Base-by-base conservation (phyloP, 192 early-diverging fungal genomes). In the Paraglomus occultum region DNA sequence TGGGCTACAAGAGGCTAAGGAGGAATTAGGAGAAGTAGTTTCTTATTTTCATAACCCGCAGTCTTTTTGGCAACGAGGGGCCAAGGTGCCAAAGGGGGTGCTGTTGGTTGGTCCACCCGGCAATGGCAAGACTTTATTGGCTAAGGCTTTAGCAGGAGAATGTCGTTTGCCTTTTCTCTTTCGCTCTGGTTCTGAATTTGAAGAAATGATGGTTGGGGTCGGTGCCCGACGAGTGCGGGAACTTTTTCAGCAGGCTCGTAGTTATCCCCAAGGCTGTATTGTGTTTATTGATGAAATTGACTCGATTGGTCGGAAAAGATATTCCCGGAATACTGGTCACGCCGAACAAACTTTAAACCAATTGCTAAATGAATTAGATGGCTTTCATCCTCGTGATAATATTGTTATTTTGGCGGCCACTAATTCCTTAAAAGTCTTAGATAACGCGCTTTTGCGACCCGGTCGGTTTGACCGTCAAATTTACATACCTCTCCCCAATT, bases 241-340 rank as follows among this genome's bases (percentile, higher is more conserved):
- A 9, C 80, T 86, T 7, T 98, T 98, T 69, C 83, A 88, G 23
- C 79, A 87, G 39, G 97, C 97, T 0, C 81, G 95, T 3, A 78
- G 87, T 0, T 79, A 84, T 9, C 97, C 97, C 1, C 83, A 92
- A 6, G 80, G 80, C 14, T 57, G 54, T 52, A 87, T 99, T 15
- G 79, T 99, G 39, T 99, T 99, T 77, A 83, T 99, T 44, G 97
- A 99, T 79, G 97, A 99, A 76, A 85, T 97, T 43, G 97, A 99
- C 46, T 88, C 95, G 0, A 90, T 99, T 67, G 95, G 96, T 0
- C 94, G 95, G 1, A 94, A 90, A 72, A 77, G 95, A 5, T 85
- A 76, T 72, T 76, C 79, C 52, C 84, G 84, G 70, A 20, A 63
- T 63, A 60, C 51, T 1, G 77, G 79, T 46, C 87, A 89, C 71